A percentile compares a stretch with the other conserved stretches of the same genome.
Conservation (phyloP, 106 monocot species). For the Alisma plantagoaquatica region DNA sequence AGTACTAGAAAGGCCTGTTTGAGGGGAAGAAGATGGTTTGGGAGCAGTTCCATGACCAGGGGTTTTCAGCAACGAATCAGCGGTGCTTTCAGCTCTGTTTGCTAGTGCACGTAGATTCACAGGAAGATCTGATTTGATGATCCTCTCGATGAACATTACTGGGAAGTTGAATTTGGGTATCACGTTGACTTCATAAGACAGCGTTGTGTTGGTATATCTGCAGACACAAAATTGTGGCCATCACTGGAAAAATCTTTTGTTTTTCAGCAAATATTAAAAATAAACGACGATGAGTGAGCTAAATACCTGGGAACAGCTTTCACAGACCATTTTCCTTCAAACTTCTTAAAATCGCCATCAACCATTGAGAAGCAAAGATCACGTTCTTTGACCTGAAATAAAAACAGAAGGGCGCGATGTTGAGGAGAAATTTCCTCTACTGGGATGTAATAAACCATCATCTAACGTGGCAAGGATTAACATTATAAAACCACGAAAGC, state of each 20-base stretch:
- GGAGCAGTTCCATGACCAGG: not conserved
- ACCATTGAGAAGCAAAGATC: conserved; percentile 89
- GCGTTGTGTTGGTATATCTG: conserved; percentile 51
- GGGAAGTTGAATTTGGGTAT: conserved; percentile 89
- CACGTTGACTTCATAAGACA: conserved; percentile 84
- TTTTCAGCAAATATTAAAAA: not conserved
- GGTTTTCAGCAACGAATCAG: conserved; percentile 7
- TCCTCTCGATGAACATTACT: conserved; percentile 92
- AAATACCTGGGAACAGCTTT: conserved; percentile 60
- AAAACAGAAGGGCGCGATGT: too few species aligned
- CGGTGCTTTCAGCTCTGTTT: conserved; percentile 46
- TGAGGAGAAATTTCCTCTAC: too few species aligned
- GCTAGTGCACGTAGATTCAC: conserved; percentile 83
- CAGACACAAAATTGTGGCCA: too few species aligned
- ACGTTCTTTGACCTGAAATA: conserved; percentile 55
- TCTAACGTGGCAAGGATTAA: too few species aligned
- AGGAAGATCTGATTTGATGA: conserved; percentile 93
- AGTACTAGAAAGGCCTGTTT: not conserved
- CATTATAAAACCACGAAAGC: too few species aligned
- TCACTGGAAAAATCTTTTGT: not conserved
- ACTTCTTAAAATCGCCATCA: conserved; percentile 99
- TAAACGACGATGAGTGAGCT: not conserved
- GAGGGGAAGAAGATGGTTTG: not conserved
- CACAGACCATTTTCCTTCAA: conserved; percentile 95
- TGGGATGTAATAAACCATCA: too few species aligned